These are phyloP conservation scores for Candida vartiovaarae DNA, from an alignment of 805 yeast genomes.

Conservation along the genomic window DNA sequence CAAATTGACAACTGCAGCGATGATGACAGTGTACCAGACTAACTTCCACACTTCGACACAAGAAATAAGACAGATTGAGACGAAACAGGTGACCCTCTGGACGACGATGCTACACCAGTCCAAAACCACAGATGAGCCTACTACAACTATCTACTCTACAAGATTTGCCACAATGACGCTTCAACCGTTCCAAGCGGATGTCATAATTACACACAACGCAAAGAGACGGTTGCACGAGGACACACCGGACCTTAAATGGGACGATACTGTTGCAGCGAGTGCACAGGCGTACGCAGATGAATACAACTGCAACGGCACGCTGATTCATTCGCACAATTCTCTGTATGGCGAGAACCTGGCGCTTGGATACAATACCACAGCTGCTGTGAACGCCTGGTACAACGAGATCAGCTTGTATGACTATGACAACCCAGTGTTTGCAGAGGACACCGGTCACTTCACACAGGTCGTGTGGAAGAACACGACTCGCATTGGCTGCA, in stretches of 20 bases:
- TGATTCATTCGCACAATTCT: slow-evolving; percentile 51
- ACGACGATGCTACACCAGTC: slow-evolving; percentile 1
- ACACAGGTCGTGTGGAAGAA: slow-evolving; percentile 74
- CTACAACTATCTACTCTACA: slow-evolving; percentile 16
- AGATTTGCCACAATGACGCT: slow-evolving; percentile 12
- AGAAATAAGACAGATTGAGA: slow-evolving; percentile 1
- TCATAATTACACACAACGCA: slow-evolving; percentile 40
- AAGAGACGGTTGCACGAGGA: slow-evolving; percentile 44
- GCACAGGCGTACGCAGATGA: slow-evolving; percentile 52
- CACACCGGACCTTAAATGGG: slow-evolving; percentile 51
- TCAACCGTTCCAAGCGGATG: slow-evolving; percentile 3
- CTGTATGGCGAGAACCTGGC: slow-evolving; percentile 75
- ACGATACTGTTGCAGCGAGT: slow-evolving; percentile 38
- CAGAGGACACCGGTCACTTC: slow-evolving; percentile 61
- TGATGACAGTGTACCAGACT: slow-evolving; percentile 6
- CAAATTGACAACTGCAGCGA: background rate
- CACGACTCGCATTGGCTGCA: slow-evolving; percentile 65
- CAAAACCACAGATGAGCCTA: slow-evolving; percentile 5
- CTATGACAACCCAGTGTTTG: slow-evolving; percentile 41
- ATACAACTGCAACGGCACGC: slow-evolving; percentile 48
- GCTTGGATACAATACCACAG: slow-evolving; percentile 52
- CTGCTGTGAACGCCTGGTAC: slow-evolving; percentile 73
- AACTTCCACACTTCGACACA: slow-evolving; percentile 2
- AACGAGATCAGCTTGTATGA: slow-evolving; percentile 49
- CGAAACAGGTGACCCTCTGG: slow-evolving; percentile 7